Conservation (phyloP, 768 basidiomycete genomes). For the Lactarius tabidus region DNA sequence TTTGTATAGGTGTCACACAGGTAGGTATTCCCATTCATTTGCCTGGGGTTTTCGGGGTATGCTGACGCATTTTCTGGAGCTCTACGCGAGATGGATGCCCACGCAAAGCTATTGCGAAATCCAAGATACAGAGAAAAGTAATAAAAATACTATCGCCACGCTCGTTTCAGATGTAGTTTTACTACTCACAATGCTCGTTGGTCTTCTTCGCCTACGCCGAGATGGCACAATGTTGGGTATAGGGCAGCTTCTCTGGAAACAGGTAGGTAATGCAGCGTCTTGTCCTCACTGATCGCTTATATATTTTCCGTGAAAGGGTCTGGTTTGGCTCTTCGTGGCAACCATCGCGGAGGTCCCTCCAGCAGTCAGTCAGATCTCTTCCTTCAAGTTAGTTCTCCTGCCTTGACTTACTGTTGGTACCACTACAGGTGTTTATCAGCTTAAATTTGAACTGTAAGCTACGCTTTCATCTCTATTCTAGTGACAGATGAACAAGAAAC, state of each 20-base stretch:
- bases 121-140: neutral
- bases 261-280: constrained; percentile 2
- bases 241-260: constrained; percentile 6
- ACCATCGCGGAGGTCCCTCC: neutral
- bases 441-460: too few species aligned
- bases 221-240: neutral
- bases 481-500: too few species aligned
- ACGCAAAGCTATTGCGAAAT: neutral
- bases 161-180: constrained; percentile 6
- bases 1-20: neutral
- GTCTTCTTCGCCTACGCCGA: constrained; percentile 7
- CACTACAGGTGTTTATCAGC: too few species aligned
- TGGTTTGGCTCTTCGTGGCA: constrained; percentile 1
- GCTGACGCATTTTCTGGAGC: neutral
- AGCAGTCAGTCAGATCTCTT: neutral
- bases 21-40: neutral
- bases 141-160: neutral
- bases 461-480: too few species aligned
- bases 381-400: too few species aligned
- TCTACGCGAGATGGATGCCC: neutral
- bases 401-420: neutral
- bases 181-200: constrained; percentile 8
- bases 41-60: neutral
- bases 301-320: neutral
- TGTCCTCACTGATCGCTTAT: neutral